These are phyloP conservation scores for Pseudocercospora macadamiae DNA, from an alignment of 2,329 filamentous ascomycete species.

Conservation along the genomic window DNA sequence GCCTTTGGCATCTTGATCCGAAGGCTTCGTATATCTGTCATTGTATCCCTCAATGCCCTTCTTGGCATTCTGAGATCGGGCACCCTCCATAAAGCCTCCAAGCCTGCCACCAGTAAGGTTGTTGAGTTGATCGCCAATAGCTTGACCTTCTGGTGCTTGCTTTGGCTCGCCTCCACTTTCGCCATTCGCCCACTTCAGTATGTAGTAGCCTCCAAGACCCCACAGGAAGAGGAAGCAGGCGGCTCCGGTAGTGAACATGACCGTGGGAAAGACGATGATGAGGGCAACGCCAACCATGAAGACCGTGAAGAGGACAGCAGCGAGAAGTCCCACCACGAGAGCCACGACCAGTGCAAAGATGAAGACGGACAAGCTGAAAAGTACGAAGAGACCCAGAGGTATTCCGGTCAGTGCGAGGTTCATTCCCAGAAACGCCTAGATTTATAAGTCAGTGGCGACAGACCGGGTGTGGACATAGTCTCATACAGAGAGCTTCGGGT, in stretches of 20 bases:
- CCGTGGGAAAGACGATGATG: constrained; percentile 67
- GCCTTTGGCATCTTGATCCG: constrained; percentile 10
- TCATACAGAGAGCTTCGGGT: constrained; percentile 69
- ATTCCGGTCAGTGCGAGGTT: constrained; percentile 68
- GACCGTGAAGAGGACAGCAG: constrained; percentile 63
- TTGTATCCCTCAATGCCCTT: constrained; percentile 26
- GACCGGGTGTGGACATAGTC: constrained; percentile 30
- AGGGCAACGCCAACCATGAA: constrained; percentile 70
- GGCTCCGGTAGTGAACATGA: constrained; percentile 66
- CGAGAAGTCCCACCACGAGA: constrained; percentile 55
- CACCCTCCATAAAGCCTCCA: constrained; percentile 39
- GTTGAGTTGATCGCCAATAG: constrained; percentile 48
- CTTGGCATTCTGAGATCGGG: constrained; percentile 27
- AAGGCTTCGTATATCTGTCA: constrained; percentile 23
- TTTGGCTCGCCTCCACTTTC: constrained; percentile 18
- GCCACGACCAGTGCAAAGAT: constrained; percentile 65
- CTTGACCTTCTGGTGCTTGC: constrained; percentile 32
- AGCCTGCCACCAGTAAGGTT: constrained; percentile 43
- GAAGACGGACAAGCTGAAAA: constrained; percentile 66
- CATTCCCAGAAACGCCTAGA: constrained; percentile 67
- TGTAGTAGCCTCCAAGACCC: constrained; percentile 63
- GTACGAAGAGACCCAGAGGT: constrained; percentile 69
- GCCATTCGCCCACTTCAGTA: constrained; percentile 45
- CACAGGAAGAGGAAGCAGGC: constrained; percentile 70
- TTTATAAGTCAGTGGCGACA: constrained; percentile 14